Conservation (phyloP, 345 rosid species). For the Camelina hispida region DNA sequence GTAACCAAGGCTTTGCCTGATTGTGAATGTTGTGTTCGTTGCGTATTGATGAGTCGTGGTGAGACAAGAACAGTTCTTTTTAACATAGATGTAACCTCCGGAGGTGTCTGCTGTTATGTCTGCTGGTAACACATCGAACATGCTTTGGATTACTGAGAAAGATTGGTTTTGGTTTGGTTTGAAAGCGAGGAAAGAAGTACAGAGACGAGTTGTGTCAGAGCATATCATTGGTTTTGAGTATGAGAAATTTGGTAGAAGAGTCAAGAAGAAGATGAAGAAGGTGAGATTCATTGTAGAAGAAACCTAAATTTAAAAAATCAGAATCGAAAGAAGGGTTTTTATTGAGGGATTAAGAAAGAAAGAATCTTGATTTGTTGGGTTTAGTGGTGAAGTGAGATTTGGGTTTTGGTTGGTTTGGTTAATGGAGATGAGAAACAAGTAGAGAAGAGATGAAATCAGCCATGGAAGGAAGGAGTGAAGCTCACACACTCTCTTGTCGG, state of each 20-base stretch:
- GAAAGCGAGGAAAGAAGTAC: slow-evolving; percentile 88
- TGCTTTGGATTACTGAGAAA: slow-evolving; percentile 72
- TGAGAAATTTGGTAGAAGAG: slow-evolving; percentile 43
- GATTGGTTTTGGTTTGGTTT: slow-evolving; percentile 67
- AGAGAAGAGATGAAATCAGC: slow-evolving; percentile 25
- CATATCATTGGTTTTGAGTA: slow-evolving; percentile 71
- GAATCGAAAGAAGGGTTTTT: neutral
- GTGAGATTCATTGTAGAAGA: slow-evolving; percentile 46
- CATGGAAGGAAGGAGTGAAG: slow-evolving; percentile 47
- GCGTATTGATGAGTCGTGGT: slow-evolving; percentile 59
- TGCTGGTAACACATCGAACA: slow-evolving; percentile 78
- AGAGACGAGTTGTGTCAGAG: slow-evolving; percentile 78
- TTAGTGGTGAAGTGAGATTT: slow-evolving; percentile 17
- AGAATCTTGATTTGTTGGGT: slow-evolving; percentile 18
- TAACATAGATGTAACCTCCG: slow-evolving; percentile 63
- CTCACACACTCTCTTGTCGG: slow-evolving; percentile 46
- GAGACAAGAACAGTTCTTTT: slow-evolving; percentile 91
- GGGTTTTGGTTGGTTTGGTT: slow-evolving; percentile 28
- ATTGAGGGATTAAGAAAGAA: neutral
- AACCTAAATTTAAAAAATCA: neutral
- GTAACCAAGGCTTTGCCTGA: slow-evolving; percentile 62
- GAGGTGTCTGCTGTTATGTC: slow-evolving; percentile 63
- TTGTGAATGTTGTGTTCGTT: slow-evolving; percentile 78
- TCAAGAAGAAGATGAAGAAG: slow-evolving; percentile 34
- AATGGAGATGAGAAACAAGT: slow-evolving; percentile 30